Conservation (phyloP, 2,329 filamentous ascomycete genomes). For the Aureobasidium subglaciale region DNA sequence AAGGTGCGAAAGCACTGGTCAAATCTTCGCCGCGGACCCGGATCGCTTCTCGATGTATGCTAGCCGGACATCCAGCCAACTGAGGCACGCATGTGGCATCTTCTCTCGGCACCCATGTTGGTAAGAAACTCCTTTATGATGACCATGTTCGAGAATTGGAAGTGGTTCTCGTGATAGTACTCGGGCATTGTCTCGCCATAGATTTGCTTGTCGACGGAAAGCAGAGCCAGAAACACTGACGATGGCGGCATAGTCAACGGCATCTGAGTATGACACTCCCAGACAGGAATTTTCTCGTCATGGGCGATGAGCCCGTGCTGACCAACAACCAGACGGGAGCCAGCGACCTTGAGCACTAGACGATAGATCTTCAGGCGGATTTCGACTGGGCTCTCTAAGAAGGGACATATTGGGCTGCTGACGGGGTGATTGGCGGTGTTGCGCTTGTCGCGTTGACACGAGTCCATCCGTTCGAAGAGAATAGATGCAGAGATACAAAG, state of each 20-base stretch:
- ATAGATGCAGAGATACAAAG: no score
- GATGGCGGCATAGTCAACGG: neutral
- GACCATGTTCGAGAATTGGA: constrained; percentile 6
- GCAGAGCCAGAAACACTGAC: constrained; percentile 14
- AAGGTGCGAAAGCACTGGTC: no score
- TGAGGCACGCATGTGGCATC: neutral
- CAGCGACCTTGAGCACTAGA: neutral
- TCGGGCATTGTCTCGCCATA: constrained; percentile 18
- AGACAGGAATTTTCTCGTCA: neutral
- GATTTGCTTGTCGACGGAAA: constrained; percentile 21
- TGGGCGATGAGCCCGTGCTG: neutral
- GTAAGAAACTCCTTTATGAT: neutral
- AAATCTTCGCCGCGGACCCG: no score
- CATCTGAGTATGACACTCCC: neutral
- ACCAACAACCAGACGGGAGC: neutral
- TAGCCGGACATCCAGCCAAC: no score
- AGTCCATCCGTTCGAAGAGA: no score
- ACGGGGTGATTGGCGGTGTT: no score
- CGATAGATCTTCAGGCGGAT: neutral
- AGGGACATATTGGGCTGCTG: no score
- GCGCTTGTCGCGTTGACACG: no score
- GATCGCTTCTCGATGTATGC: no score
- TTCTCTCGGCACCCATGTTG: neutral
- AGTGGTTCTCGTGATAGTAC: constrained; percentile 20
- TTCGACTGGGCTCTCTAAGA: neutral